Base-by-base conservation (phyloP, 2,329 filamentous ascomycete genomes). In the Madurella mycetomatis region DNA sequence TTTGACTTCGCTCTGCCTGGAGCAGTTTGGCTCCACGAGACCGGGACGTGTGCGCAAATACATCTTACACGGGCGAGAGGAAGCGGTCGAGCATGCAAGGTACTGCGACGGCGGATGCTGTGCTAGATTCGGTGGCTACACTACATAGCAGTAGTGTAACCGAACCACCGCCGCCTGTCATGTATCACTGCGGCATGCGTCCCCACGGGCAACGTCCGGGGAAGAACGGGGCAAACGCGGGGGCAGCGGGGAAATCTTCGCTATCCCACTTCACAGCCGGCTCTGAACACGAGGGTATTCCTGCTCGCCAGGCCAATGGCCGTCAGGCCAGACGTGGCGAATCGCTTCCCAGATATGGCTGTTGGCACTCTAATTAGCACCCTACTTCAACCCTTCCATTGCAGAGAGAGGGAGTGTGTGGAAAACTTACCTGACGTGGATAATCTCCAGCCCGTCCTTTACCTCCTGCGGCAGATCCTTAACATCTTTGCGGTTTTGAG, bases 281-380 rank as follows among this genome's bases (percentile, higher is more conserved):
- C 88, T 92, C 73, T 96, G 90, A 56, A 94, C 77, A 44, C 83
- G 81, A 55, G 84, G 79, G 54, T 73, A 63, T 19, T 82, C 81
- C 64, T 84, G 80, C 66, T 90, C 84, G 56, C 86, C 85, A 17
- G 90, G 88, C 88, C 91, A 95, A 63, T 87, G 82, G 41, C 82
- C 85, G 64, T 95, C 90, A 1, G 94, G 94, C 94, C 94, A 99
- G 60, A 99, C 87, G 60, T 87, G 78, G 55, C 87, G 84, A 69
- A 99, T 85, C 25, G 91, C 92, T 73, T 97, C 92, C 90, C 91
- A 96, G 58, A 97, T 92, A 70, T 95, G 88, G 59, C 89, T 90
- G 62, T 51, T 65, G 59, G 53, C 59, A 45, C 51, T 25, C 47
- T 49, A 48, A 56, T 63, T 57, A 65, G 58, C 48, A 53, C 47